Evolutionary conservation across 208 protist species (phyloP).

Genomic region (Kentomonas sorsogonicus): DNA sequence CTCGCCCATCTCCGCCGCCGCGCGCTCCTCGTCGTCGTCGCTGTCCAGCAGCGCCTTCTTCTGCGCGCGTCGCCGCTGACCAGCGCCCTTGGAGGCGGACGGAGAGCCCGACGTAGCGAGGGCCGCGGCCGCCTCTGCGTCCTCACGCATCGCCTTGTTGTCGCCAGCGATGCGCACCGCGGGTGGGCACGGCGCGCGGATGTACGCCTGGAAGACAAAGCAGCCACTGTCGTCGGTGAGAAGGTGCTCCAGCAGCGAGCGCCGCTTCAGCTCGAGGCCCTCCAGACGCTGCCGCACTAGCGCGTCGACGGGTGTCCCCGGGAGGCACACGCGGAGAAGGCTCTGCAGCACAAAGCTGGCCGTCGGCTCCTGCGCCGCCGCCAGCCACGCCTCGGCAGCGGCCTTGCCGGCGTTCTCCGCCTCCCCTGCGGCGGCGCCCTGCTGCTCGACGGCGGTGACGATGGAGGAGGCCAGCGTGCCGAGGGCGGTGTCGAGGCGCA

Average conservation of each 20-base stretch:
- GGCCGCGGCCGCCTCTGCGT: background rate
- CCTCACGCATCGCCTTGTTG: background rate
- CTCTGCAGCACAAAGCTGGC: constrained; percentile 83
- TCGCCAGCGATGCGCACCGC: constrained; percentile 43
- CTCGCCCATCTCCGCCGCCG: constrained; percentile 1
- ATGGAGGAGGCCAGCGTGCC: constrained; percentile 37
- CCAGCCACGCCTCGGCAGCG: constrained; percentile 58
- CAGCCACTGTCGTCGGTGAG: constrained; percentile 65
- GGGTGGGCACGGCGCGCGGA: constrained; percentile 45
- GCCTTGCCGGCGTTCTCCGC: background rate
- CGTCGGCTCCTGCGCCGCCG: constrained; percentile 50
- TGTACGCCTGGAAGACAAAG: constrained; percentile 83
- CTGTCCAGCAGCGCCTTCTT: too few species aligned
- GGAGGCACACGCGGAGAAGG: constrained; percentile 63
- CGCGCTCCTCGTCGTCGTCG: constrained; percentile 7
- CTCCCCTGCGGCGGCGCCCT: constrained; percentile 35
- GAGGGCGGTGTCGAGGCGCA: constrained; percentile 40
- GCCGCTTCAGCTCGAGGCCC: constrained; percentile 30
- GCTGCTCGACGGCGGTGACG: constrained; percentile 44
- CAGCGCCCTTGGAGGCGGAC: too few species aligned
- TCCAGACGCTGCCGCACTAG: constrained; percentile 55
- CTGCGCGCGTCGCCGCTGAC: too few species aligned
- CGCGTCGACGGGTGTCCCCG: constrained; percentile 31
- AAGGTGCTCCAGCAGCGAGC: constrained; percentile 49
- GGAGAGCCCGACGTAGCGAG: too few species aligned